These are phyloP conservation scores for Saksenaea vasiformis DNA, from an alignment of 371 early-diverging fungal species.

Conservation along the genomic window DNA sequence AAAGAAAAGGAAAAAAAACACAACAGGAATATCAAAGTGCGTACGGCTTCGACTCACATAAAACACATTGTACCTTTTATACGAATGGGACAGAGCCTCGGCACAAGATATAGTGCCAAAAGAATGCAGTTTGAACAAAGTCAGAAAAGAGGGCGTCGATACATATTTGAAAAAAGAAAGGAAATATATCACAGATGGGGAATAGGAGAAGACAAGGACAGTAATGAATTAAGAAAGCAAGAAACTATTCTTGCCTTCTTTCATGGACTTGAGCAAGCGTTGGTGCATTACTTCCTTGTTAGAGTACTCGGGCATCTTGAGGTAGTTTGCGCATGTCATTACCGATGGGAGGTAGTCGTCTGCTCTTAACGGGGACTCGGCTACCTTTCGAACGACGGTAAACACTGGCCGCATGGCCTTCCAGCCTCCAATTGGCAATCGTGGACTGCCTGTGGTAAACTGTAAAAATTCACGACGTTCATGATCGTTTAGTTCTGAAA, in stretches of 20 bases:
- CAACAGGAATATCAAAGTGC: too few relatives aligned
- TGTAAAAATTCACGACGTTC: constrained; percentile 84
- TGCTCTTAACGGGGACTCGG: constrained; percentile 63
- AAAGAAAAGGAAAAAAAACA: too few relatives aligned
- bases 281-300: constrained; percentile 64
- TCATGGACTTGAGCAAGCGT: constrained; percentile 72
- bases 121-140: neutral
- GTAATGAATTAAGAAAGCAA: constrained; percentile 63
- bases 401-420: constrained; percentile 80
- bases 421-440: constrained; percentile 89
- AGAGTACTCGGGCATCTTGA: constrained; percentile 92
- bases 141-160: neutral
- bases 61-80: neutral
- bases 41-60: neutral
- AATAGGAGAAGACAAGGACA: neutral
- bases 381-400: constrained; percentile 84
- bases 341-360: constrained; percentile 92
- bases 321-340: constrained; percentile 96
- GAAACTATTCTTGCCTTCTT: constrained; percentile 88
- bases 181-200: neutral
- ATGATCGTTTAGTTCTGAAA: constrained; percentile 59
- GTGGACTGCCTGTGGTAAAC: constrained; percentile 92
- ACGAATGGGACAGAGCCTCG: neutral
- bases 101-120: neutral
- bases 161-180: constrained; percentile 5